Percentiles rank a stretch among this genome's conserved stretches.
phyloP scores from a whole-genome alignment of 2,329 filamentous ascomycete genomes.

The Ascochyta clinopodiicola region DNA sequence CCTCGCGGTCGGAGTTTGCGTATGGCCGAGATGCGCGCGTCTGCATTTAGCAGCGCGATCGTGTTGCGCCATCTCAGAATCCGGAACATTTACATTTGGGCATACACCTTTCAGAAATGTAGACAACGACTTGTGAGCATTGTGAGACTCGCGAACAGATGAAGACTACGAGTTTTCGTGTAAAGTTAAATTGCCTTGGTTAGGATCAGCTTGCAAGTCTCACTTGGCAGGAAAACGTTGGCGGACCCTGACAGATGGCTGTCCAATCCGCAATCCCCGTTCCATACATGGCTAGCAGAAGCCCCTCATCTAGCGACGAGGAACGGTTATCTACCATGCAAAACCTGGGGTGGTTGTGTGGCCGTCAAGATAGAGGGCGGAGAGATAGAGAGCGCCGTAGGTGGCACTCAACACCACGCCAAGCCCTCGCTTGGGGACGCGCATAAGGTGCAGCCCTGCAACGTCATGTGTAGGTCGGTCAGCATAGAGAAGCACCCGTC shows the following conservation, averaged over 20 bases:
- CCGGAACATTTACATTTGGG: constrained; percentile 3
- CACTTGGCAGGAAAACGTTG: constrained; percentile 8
- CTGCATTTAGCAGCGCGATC: constrained; percentile 1
- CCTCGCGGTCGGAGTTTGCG: constrained; percentile 3
- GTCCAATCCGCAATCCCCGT: not conserved
- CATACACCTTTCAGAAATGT: not conserved
- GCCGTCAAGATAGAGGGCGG: not conserved
- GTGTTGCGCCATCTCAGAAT: not conserved
- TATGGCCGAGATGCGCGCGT: constrained; percentile 8
- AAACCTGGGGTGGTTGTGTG: not conserved
- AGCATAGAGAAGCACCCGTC: constrained; percentile 1
- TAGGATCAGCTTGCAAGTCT: constrained; percentile 1
- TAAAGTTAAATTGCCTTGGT: not conserved
- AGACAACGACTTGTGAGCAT: not conserved
- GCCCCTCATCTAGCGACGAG: not conserved
- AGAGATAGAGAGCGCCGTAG: not conserved
- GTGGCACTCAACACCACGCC: constrained; percentile 4
- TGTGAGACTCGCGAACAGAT: not conserved
- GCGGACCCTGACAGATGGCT: constrained; percentile 4
- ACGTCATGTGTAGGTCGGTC: constrained; percentile 10
- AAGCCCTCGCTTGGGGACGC: constrained; percentile 10
- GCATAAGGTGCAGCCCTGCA: not conserved
- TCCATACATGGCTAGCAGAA: not conserved
- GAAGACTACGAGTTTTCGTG: not conserved
- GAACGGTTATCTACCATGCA: not conserved